phyloP scores from a whole-genome alignment of 495 filamentous ascomycete genomes.

The Talaromyces nanjingensis region DNA sequence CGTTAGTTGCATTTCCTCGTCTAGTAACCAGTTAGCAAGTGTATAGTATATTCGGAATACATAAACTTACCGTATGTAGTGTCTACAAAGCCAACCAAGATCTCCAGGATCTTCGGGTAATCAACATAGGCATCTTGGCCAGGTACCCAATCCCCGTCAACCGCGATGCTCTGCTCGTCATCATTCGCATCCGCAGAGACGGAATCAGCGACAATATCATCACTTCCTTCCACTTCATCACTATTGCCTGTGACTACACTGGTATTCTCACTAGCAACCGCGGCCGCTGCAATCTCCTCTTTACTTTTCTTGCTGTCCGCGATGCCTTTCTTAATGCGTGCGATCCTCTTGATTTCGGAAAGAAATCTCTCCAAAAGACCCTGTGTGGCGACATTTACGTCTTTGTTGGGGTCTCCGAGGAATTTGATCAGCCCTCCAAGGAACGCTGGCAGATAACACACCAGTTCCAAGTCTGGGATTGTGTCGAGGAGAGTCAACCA shows the following conservation, averaged over 20 bases:
- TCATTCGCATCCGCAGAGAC: conserved; percentile 52
- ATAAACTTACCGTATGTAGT: conserved; percentile 60
- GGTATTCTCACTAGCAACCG: conserved; percentile 56
- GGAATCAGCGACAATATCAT: conserved; percentile 46
- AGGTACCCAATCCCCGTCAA: conserved; percentile 90
- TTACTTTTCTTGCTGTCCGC: conserved; percentile 71
- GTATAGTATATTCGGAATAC: not conserved
- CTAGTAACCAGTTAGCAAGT: conserved; percentile 25
- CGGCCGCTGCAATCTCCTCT: conserved; percentile 59
- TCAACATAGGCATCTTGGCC: conserved; percentile 97
- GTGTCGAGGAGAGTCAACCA: conserved; percentile 96
- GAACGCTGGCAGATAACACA: conserved; percentile 87
- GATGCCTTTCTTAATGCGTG: conserved; percentile 84
- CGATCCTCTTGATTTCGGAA: conserved; percentile 89
- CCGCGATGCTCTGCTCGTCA: conserved; percentile 55
- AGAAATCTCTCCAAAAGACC: conserved; percentile 87
- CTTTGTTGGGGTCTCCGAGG: conserved; percentile 80
- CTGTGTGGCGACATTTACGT: conserved; percentile 91
- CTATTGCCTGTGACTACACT: conserved; percentile 50
- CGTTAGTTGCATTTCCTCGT: conserved; percentile 86
- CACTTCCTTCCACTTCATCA: conserved; percentile 31
- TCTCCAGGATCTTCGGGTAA: conserved; percentile 84
- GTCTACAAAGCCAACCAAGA: conserved; percentile 84
- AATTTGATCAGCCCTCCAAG: conserved; percentile 87
- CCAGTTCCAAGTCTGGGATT: conserved; percentile 93